A percentile compares a stretch with the other conserved stretches of the same genome.
These are phyloP conservation scores for Inga leiocalycina DNA, from an alignment of 306 rosid genomes.

Conservation along the genomic window DNA sequence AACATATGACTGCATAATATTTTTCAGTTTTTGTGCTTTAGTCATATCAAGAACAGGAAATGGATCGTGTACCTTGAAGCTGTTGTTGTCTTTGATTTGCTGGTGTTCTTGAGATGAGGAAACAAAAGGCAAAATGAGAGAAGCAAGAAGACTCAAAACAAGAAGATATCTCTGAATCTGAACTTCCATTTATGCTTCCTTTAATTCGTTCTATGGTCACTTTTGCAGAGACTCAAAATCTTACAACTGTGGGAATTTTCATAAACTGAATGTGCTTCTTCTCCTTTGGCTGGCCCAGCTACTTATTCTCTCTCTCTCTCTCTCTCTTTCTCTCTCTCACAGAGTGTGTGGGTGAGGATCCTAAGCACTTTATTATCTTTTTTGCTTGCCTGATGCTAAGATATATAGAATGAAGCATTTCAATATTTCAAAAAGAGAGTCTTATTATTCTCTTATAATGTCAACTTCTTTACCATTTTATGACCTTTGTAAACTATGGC, in stretches of 20 bases:
- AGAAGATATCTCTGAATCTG: constrained; percentile 41
- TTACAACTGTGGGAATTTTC: background rate
- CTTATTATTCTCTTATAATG: background rate
- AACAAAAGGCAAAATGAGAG: constrained; percentile 41
- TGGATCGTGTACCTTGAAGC: constrained; percentile 48
- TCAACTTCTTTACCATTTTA: background rate
- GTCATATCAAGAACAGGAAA: background rate
- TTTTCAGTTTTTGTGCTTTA: background rate
- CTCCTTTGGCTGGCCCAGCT: constrained; percentile 1
- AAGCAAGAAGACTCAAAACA: constrained; percentile 43
- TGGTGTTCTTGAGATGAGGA: constrained; percentile 53
- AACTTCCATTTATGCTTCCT: constrained; percentile 42
- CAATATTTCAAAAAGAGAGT: background rate
- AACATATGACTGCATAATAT: background rate
- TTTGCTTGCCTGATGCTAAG: background rate
- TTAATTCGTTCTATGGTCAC: constrained; percentile 8
- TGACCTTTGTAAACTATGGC: background rate
- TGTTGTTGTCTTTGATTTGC: constrained; percentile 34
- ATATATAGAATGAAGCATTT: background rate
- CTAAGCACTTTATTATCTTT: constrained; percentile 32
- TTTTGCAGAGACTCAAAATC: constrained; percentile 18
- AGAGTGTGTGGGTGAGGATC: constrained; percentile 27
- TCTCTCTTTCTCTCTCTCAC: background rate
- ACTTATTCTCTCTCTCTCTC: constrained; percentile 11
- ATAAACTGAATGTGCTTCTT: constrained; percentile 8